Evolutionary conservation across 352 stramenopile genomes (phyloP).

Genomic region (Phytopythium kandeliae): DNA sequence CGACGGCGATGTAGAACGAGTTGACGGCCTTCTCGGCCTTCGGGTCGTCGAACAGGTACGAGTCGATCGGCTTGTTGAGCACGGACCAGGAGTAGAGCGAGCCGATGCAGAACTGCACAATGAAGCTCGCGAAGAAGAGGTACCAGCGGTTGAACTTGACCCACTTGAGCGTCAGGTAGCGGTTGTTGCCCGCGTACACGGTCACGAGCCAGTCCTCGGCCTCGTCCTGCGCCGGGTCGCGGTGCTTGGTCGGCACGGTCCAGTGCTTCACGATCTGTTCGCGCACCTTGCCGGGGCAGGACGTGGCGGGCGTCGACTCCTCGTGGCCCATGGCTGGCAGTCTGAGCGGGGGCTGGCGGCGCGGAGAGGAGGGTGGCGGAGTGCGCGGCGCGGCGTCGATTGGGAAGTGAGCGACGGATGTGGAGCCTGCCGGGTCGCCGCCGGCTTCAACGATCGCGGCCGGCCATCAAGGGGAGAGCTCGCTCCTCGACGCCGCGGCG

Average conservation of each 20-base stretch:
- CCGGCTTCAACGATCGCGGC: no score
- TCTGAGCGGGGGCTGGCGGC: background rate
- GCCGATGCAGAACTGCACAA: constrained; percentile 69
- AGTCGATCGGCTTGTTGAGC: constrained; percentile 68
- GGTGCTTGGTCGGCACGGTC: constrained; percentile 43
- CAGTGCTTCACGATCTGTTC: constrained; percentile 33
- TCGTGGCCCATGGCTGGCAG: constrained; percentile 5
- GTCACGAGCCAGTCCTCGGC: constrained; percentile 51
- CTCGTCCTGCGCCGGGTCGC: constrained; percentile 42
- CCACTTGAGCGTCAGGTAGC: constrained; percentile 33
- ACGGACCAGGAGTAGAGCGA: constrained; percentile 75
- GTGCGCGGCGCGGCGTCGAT: constrained; percentile 9
- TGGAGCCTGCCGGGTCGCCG: no score
- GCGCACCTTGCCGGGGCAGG: constrained; percentile 21
- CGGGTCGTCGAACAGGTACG: constrained; percentile 35
- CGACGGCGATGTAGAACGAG: constrained; percentile 66
- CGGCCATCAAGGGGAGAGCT: no score
- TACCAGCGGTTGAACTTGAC: constrained; percentile 60
- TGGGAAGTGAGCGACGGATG: constrained; percentile 6
- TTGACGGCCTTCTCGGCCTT: constrained; percentile 57
- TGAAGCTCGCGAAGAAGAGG: constrained; percentile 53
- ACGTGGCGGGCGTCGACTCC: constrained; percentile 16
- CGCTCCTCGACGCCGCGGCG: no score
- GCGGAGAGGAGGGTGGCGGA: background rate
- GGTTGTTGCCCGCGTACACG: constrained; percentile 38